Evolutionary conservation across 1,284 basidiomycete genomes (phyloP), one percentile per base, ranked within the genome.

Genomic region (Thecaphora thlaspeos): DNA sequence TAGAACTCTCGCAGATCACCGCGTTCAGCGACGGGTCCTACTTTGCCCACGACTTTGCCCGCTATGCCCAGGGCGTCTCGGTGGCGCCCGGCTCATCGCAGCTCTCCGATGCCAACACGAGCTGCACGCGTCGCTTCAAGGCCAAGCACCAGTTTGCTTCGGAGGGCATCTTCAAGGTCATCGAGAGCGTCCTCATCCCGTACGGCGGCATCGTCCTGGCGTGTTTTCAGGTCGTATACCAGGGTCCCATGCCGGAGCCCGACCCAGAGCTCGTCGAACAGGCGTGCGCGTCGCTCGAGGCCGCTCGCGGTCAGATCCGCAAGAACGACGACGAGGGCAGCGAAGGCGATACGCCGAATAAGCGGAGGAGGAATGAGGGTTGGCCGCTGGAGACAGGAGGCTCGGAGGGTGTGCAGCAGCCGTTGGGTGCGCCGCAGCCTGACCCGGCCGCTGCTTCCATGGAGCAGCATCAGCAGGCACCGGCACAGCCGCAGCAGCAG

Each of bases 151-250:
- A 85, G 4, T 79, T 83, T 44, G 80, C 79, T 58, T 81, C 83
- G 37, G 84, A 86, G 55, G 84, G 84, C 43, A 67, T 84, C 78
- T 71, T 78, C 32, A 71, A 81, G 18, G 83, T 87, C 71, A 86
- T 94, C 45, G 88, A 90, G 73, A 90, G 88, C 77, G 88, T 94
- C 56, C 91, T 92, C 80, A 91, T 94, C 78, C 91, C 91, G 62
- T 91, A 94, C 83, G 92, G 91, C 84, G 80, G 77, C 82, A 81
- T 81, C 61, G 77, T 80, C 12, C 78, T 81, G 39, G 79, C 80
- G 3, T 81, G 79, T 60, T 81, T 80, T 61, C 76, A 80, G 63
- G 81, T 78, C 37, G 78, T 71, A 0, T 70, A 57, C 41, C 68
- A 69, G 48, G 64, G 70, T 37, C 47, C 46, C 9, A 41, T 71